These are phyloP conservation scores for Adiantum capillusveneris DNA, from an alignment of 75 land plant genomes.

Conservation along the genomic window DNA sequence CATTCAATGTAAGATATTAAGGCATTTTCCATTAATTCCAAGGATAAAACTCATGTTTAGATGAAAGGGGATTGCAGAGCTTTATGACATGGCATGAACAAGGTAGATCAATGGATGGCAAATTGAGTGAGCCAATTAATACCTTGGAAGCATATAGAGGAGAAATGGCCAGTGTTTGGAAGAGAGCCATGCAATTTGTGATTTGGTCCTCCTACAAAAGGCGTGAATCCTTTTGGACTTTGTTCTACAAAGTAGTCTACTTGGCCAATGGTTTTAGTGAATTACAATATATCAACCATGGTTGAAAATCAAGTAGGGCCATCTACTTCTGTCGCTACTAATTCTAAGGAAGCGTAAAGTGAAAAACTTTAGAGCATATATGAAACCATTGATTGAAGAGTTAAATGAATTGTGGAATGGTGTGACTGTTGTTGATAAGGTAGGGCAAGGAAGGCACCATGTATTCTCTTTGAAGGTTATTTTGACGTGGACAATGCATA, in stretches of 20 bases:
- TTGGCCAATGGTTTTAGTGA: constrained; percentile 36
- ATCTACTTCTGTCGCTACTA: constrained; percentile 23
- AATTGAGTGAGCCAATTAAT: constrained; percentile 19
- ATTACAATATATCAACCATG: constrained; percentile 45
- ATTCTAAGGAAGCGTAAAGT: constrained; percentile 20
- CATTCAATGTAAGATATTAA: constrained; percentile 16
- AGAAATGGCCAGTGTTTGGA: constrained; percentile 8
- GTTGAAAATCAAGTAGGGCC: constrained; percentile 25
- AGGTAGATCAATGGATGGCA: constrained; percentile 14
- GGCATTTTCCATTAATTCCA: constrained; percentile 29
- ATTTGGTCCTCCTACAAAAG: constrained; percentile 28
- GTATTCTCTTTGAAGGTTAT: constrained; percentile 19
- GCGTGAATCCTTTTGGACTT: constrained; percentile 30
- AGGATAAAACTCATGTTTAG: constrained; percentile 28
- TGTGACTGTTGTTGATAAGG: constrained; percentile 9
- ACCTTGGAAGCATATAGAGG: constrained; percentile 32
- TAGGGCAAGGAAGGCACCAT: constrained; percentile 1
- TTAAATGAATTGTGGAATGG: constrained; percentile 29
- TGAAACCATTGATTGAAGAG: constrained; percentile 32
- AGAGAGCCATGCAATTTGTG: constrained; percentile 32
- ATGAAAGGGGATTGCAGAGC: constrained; percentile 11
- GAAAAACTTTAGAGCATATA: constrained; percentile 33
- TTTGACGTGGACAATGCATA: constrained; percentile 38
- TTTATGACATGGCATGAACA: constrained; percentile 28
- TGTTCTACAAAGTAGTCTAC: constrained; percentile 25